Percentiles rank a stretch among this genome's conserved stretches.
phyloP scores from a whole-genome alignment of 176 grass and related monocot genomes.

The Rhipidocladum racemiflorum region DNA sequence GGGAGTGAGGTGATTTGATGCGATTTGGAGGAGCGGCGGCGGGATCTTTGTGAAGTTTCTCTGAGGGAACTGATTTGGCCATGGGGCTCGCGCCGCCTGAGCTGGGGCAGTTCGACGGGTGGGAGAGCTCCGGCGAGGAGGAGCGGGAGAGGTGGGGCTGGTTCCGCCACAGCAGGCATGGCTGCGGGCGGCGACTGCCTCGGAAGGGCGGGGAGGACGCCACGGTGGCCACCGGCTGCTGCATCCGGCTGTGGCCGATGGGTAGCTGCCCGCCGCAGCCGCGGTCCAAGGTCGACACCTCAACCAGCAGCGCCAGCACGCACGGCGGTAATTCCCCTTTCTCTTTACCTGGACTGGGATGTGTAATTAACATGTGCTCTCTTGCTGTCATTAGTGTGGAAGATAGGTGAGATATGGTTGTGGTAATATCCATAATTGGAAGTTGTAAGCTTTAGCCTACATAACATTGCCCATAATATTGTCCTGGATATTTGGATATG shows the following conservation, averaged over 20 bases:
- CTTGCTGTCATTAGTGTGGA: background rate
- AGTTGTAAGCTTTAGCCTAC: background rate
- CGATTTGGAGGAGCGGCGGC: background rate
- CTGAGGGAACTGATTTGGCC: background rate
- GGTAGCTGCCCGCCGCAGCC: slow-evolving; percentile 38
- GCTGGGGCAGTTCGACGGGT: slow-evolving; percentile 60
- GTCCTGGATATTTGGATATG: background rate
- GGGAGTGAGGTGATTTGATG: slow-evolving; percentile 8
- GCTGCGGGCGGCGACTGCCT: background rate
- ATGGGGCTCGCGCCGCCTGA: slow-evolving; percentile 60
- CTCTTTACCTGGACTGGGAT: background rate
- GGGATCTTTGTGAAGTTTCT: slow-evolving; percentile 1
- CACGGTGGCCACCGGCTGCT: slow-evolving; percentile 41
- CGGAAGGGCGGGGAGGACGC: slow-evolving; percentile 28
- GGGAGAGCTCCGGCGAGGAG: slow-evolving; percentile 67
- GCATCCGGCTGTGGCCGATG: slow-evolving; percentile 52
- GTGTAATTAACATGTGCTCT: background rate
- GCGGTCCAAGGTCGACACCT: slow-evolving; percentile 54
- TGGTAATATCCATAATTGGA: background rate
- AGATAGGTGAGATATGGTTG: background rate
- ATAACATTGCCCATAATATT: background rate
- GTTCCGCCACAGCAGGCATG: slow-evolving; percentile 36
- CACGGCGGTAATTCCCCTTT: slow-evolving; percentile 43
- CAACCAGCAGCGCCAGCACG: slow-evolving; percentile 56
- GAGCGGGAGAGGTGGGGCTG: slow-evolving; percentile 54